Base-by-base conservation (phyloP, 2,329 filamentous ascomycete genomes). In the Paecilomyces niveus region DNA sequence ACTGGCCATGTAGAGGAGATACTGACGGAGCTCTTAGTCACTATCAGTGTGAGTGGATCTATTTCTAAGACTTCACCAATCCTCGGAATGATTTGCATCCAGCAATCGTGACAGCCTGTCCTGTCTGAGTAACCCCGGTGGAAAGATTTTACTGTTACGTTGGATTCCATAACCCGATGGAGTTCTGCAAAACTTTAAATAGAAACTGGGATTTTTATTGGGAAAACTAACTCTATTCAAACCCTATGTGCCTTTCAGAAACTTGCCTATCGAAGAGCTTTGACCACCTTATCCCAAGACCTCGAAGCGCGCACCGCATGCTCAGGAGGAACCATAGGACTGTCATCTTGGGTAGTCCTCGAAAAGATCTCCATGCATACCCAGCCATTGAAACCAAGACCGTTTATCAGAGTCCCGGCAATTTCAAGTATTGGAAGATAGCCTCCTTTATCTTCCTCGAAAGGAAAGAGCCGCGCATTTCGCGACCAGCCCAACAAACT, bases 401-500 rank as follows among this genome's bases (percentile, higher is more conserved):
- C 35, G n/a, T n/a, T 18, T n/a, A 45, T 13, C n/a, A n/a, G n/a
- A 8, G 15, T n/a, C 8, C 35, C 6, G 3, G 35, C 15, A 18
- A 45, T 45, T n/a, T 45, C 15, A 18, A 45, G 35, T 7, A 45
- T n/a, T n/a, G 35, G 15, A 45, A 45, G 15, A 45, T 45, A 90
- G 0, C 82, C 77, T n/a, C n/a, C n/a, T n/a, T n/a, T 72, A 2
- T 83, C 73, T 68, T 80, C 72, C 68, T 86, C 75, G 64, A 87
- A 85, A 60, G 87, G 85, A 69, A 89, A 90, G 3, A 89, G 70
- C 22, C 89, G 78, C 62, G 86, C 88, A 69, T 91, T 92, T 45
- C 89, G 75, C 45, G 84, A 89, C 89, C 89, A 92, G 66, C 83
- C 88, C 87, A 92, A 91, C 2, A 85, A 76, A 4, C 82, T 70